Conservation (phyloP, 495 filamentous ascomycete genomes). For the Aspergillus affinis region DNA sequence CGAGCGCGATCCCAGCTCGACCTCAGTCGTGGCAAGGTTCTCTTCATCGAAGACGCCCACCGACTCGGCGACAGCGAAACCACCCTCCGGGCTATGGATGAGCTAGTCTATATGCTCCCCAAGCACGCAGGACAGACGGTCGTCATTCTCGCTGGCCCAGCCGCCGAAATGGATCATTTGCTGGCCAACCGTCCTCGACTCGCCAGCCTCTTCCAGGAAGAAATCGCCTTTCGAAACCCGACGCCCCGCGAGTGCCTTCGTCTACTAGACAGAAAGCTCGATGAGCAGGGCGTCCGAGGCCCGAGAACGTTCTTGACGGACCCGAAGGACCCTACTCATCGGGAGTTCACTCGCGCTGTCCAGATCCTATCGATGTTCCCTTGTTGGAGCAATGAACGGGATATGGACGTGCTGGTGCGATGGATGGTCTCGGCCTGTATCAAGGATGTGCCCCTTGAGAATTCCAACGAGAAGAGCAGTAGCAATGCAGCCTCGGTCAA, state of each 20-base stretch:
- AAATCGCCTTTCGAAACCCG: conserved; percentile 51
- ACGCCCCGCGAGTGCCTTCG: conserved; percentile 43
- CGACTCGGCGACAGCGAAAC: conserved; percentile 52
- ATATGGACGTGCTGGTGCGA: conserved; percentile 16
- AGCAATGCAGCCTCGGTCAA: background rate
- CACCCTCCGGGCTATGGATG: conserved; percentile 60
- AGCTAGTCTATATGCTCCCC: conserved; percentile 57
- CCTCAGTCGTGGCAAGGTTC: conserved; percentile 58
- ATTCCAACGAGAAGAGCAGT: background rate
- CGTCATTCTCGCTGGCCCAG: conserved; percentile 66
- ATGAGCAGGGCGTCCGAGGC: conserved; percentile 11
- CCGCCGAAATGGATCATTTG: conserved; percentile 61
- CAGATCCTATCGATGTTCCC: conserved; percentile 25
- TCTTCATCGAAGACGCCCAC: conserved; percentile 72
- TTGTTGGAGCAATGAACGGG: conserved; percentile 23
- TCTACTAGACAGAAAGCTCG: conserved; percentile 36
- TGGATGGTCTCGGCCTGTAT: conserved; percentile 22
- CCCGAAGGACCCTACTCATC: conserved; percentile 14
- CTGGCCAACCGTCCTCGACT: conserved; percentile 60
- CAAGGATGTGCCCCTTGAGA: conserved; percentile 16
- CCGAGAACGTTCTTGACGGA: conserved; percentile 15
- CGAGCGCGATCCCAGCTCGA: conserved; percentile 60
- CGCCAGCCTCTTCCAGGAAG: conserved; percentile 57
- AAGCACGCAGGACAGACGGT: conserved; percentile 56
- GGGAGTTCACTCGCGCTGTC: conserved; percentile 22